Evolutionary conservation across 2,329 filamentous ascomycete genomes (phyloP).

Genomic region (Aschersonia sp.): DNA sequence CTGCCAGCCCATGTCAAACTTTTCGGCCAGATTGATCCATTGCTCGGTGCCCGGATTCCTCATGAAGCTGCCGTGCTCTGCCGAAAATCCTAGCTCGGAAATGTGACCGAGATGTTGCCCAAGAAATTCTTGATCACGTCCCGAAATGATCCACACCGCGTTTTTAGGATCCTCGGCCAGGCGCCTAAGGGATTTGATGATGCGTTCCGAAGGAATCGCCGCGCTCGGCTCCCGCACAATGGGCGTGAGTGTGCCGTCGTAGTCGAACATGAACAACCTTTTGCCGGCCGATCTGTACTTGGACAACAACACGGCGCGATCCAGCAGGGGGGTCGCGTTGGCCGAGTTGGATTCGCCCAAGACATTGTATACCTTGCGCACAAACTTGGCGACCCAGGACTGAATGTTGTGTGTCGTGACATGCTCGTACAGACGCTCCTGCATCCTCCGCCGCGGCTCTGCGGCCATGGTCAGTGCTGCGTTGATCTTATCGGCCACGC

Average conservation of each 20-base stretch:
- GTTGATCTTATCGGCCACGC: conserved; percentile 74
- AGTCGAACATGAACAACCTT: conserved; percentile 96
- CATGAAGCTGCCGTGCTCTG: conserved; percentile 94
- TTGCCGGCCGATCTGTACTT: conserved; percentile 63
- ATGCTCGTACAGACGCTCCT: conserved; percentile 63
- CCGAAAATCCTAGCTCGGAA: conserved; percentile 75
- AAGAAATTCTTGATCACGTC: conserved; percentile 83
- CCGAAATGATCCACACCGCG: conserved; percentile 95
- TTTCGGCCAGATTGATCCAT: conserved; percentile 84
- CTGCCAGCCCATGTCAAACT: conserved; percentile 86
- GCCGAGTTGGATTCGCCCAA: conserved; percentile 62
- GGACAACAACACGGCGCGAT: conserved; percentile 55
- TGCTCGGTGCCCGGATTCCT: conserved; percentile 58
- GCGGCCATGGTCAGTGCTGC: conserved; percentile 63
- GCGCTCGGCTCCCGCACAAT: conserved; percentile 86
- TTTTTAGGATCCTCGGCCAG: conserved; percentile 72
- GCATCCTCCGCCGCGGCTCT: conserved; percentile 51
- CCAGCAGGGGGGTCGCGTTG: conserved; percentile 67
- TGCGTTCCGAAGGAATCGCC: conserved; percentile 72
- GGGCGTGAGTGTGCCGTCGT: conserved; percentile 89
- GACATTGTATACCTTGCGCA: conserved; percentile 67
- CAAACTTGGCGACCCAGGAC: conserved; percentile 67
- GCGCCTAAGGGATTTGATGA: conserved; percentile 65
- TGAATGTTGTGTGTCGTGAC: conserved; percentile 79
- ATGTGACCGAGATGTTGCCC: conserved; percentile 90